phyloP scores from a whole-genome alignment of 306 rosid species.

The Betula pendula region DNA sequence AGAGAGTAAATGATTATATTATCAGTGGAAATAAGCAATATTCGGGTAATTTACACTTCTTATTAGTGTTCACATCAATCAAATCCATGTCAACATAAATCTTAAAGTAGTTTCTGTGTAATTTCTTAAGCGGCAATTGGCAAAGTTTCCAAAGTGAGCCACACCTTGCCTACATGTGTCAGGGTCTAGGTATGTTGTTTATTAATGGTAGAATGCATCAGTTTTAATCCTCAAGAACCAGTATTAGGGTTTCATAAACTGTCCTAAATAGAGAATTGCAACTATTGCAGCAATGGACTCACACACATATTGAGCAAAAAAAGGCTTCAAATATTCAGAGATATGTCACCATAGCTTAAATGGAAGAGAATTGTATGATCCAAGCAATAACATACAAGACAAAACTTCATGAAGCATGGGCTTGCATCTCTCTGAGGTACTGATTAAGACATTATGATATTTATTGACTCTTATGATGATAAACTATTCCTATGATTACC shows the following conservation, averaged over 20 bases:
- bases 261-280: neutral
- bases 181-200: neutral
- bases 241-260: neutral
- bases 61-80: neutral
- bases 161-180: neutral
- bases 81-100: neutral
- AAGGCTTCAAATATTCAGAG: neutral
- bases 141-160: neutral
- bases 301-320: neutral
- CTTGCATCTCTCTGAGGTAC: neutral
- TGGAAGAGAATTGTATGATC: neutral
- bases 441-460: neutral
- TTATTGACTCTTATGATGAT: neutral
- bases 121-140: neutral
- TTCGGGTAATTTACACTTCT: neutral
- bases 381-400: neutral
- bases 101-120: neutral
- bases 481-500: conserved; percentile 43
- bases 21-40: neutral
- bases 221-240: neutral
- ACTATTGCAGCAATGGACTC: neutral
- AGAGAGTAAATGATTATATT: no score
- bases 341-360: neutral
- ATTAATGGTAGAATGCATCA: neutral
- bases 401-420: neutral